Conservation (phyloP, 805 yeast genomes). For the Starmerella sp. region DNA sequence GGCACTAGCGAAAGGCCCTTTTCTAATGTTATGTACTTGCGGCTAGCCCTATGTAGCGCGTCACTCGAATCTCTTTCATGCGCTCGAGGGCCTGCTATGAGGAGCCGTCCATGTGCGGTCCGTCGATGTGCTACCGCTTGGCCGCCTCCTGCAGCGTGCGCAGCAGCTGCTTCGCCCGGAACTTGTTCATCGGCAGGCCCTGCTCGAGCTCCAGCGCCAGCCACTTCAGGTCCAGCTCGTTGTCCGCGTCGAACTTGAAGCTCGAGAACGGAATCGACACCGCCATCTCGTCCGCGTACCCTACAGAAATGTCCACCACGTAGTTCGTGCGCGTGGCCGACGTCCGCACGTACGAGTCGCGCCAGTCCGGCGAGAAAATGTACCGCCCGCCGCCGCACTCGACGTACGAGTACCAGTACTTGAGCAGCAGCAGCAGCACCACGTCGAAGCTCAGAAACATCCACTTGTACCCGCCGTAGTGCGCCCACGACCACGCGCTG, state of each 20-base stretch:
- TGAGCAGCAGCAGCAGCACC: constrained; percentile 6
- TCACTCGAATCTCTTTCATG: no score
- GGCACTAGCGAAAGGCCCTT: no score
- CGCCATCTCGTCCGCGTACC: constrained; percentile 8
- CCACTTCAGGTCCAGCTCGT: constrained; percentile 13
- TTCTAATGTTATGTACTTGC: no score
- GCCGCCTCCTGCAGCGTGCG: neutral
- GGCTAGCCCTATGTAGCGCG: no score
- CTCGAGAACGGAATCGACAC: constrained; percentile 15
- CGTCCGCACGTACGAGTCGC: constrained; percentile 13
- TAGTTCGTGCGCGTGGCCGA: constrained; percentile 13
- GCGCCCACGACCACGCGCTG: constrained; percentile 9
- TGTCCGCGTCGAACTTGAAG: constrained; percentile 9
- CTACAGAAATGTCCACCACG: constrained; percentile 11
- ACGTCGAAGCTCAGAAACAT: constrained; percentile 11
- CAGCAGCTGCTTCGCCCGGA: neutral
- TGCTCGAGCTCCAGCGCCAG: constrained; percentile 15
- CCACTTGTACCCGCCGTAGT: constrained; percentile 12
- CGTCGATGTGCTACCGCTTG: no score
- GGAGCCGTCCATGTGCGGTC: no score
- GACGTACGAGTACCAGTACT: constrained; percentile 15
- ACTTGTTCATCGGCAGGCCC: constrained; percentile 3
- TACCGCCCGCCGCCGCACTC: constrained; percentile 19
- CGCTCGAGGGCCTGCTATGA: no score
- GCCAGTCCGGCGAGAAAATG: constrained; percentile 19